Evolutionary conservation across 164 flowering plant genomes (phyloP), one percentile per base, ranked within the genome.

Genomic region (Vitis labrusca): DNA sequence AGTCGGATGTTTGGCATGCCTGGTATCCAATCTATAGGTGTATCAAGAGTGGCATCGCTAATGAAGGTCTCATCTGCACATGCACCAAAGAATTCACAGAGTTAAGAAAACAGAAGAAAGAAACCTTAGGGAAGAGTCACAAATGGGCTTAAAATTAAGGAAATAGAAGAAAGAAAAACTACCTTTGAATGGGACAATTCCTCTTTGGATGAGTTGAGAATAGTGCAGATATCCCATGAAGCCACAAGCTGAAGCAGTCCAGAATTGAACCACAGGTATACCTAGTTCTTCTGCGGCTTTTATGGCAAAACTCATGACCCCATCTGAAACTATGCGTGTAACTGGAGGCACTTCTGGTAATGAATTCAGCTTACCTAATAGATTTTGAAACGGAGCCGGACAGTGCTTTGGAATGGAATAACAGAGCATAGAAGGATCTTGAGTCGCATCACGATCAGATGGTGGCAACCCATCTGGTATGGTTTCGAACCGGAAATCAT

Each of bases 191-290:
- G 82, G 81, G 23, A 71, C 4, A 4, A 75, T 49, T 30, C 79
- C 83, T 79, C 77, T 77, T 59, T 66, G 32, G 4, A 65, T 13
- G 5, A 79, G 81, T 47, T 77, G 72, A 14, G 6, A 5, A 16
- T 13, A 75, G 2, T 75, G 72, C 54, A 68, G 14, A 49, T 53
- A 75, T 5, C 70, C 78, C 67, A 74, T 27, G 63, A 77, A 70
- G 30, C 78, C 61, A 64, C 79, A 73, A 64, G 77, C 78, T 0
- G 83, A 73, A 11, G 77, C 66, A 23, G 83, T 79, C 73, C 75
- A 77, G 32, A 81, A 71, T 13, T 50, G 57, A 32, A 75, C 69
- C 44, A 51, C 72, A 0, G 78, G 86, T 3, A 83, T 52, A 7
- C 71, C 69, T 0, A 83, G 15, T 5, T 68, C 79, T 15, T 73